Evolutionary conservation across 2,329 filamentous ascomycete genomes (phyloP), one percentile per base, ranked within the genome.

Genomic region (Colletotrichum higginsianum): DNA sequence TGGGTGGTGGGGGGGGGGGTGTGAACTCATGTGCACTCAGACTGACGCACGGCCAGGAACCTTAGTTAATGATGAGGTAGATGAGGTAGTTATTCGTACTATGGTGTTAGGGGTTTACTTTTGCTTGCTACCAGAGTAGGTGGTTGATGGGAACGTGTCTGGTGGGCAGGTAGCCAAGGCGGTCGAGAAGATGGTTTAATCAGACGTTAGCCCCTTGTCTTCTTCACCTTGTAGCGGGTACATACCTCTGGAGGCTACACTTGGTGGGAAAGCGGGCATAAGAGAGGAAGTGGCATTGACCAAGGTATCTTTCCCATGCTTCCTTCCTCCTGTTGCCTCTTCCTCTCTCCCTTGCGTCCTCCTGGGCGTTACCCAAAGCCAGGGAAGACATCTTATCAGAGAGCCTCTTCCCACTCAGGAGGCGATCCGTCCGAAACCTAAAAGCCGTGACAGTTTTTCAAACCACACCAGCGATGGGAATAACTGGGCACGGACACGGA

Each of bases 401-500:
- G 30, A 55, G 9, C 26, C 9, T 18, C 13, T 5, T 21, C 42
- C 30, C 4, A 61, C 12, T 30, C 44, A 12, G 44, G 30, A 61
- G 30, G 49, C 21, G 58, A 38, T 61, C 47, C 52, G 23, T 38
- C 46, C 21, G 26, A 49, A 40, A 8, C 21, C 16, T 6, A 2
- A 38, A 49, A 53, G 23, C 26, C 42, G 23, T 67, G 65, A 67
- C 60, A 57, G 57, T 57, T 68, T 50, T 50, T 68, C 50, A 68
- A 68, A 68, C 60, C 9, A 64, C 42, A n/a, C 30, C 30, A 35
- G 8, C 13, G 38, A 23, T 46, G 42, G 63, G 9, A 18, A 56
- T 56, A 40, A 21, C 15, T 38, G 52, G 52, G 52, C 52, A 40
- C 52, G 30, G 52, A 56, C 52, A 56, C 18, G 52, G 52, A 56